A percentile compares a stretch with the other conserved stretches of the same genome.
These are phyloP conservation scores for Cyathus striatus DNA, from an alignment of 768 basidiomycete species.

Conservation along the genomic window DNA sequence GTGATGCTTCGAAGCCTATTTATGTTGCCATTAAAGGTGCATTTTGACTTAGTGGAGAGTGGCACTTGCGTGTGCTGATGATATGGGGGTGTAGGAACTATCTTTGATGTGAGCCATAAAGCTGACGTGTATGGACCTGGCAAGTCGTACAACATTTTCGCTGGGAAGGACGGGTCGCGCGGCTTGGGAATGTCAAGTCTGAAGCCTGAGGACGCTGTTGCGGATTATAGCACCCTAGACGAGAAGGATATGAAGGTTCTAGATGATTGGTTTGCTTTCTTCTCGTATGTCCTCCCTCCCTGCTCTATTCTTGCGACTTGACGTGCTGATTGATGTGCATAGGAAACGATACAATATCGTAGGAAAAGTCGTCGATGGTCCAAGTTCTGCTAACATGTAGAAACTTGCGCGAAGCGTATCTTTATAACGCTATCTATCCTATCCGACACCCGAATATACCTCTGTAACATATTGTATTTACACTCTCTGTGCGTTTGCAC, in stretches of 20 bases:
- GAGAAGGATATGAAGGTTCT: conserved; percentile 74
- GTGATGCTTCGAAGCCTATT: conserved; percentile 61
- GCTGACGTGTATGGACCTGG: conserved; percentile 86
- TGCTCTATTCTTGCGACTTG: not conserved
- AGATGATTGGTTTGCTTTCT: conserved; percentile 88
- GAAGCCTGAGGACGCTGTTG: conserved; percentile 77
- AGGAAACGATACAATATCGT: conserved; percentile 89
- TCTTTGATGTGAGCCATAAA: conserved; percentile 89
- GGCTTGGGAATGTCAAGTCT: conserved; percentile 89
- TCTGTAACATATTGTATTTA: no score
- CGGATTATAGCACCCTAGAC: conserved; percentile 77
- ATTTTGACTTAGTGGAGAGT: no score
- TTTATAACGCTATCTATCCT: no score
- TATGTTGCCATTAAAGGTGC: conserved; percentile 91
- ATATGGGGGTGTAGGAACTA: no score
- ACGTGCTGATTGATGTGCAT: conserved; percentile 1
- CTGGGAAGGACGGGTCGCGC: conserved; percentile 89
- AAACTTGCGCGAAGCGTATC: conserved; percentile 11
- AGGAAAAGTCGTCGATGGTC: conserved; percentile 58
- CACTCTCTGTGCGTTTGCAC: no score
- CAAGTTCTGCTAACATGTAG: conserved; percentile 8
- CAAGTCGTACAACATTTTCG: conserved; percentile 77
- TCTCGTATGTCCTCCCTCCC: conserved; percentile 51
- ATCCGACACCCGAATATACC: no score
- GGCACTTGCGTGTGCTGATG: no score